Percentiles rank a stretch among this genome's conserved stretches.
These are phyloP conservation scores for Terana coerulea DNA, from an alignment of 768 basidiomycete genomes.

Conservation along the genomic window DNA sequence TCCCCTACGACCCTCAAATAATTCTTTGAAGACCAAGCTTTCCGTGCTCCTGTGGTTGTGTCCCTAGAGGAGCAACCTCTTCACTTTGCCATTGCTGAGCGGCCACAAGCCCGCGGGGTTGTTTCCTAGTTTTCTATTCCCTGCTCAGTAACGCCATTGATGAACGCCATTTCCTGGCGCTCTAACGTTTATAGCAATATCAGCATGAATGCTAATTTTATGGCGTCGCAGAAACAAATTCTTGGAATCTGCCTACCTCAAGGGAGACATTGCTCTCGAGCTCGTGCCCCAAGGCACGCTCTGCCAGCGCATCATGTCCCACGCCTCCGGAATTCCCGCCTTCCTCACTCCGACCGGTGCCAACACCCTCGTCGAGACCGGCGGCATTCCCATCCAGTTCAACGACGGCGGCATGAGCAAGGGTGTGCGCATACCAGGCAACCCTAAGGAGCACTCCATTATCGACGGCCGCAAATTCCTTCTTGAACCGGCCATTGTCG, in stretches of 20 bases:
- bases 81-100: too few species aligned
- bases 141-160: too few species aligned
- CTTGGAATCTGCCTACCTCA: constrained; percentile 75
- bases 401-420: constrained; percentile 64
- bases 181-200: too few species aligned
- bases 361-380: constrained; percentile 75
- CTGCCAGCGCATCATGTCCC: constrained; percentile 80
- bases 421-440: constrained; percentile 66
- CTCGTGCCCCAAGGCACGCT: constrained; percentile 92
- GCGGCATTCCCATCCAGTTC: constrained; percentile 73
- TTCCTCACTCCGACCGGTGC: constrained; percentile 92
- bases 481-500: constrained; percentile 75
- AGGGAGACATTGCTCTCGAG: constrained; percentile 76
- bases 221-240: constrained; percentile 80
- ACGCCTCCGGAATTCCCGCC: constrained; percentile 87
- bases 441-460: constrained; percentile 67
- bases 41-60: too few species aligned
- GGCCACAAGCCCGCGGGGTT: too few species aligned
- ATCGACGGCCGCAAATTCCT: constrained; percentile 75
- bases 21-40: too few species aligned
- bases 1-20: too few species aligned
- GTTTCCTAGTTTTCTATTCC: too few species aligned
- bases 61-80: too few species aligned
- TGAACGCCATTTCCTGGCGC: neutral
- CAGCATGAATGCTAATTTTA: too few species aligned